Percentiles rank a stretch among this genome's conserved stretches.
These are phyloP conservation scores for Leccinum barrowsii DNA, from an alignment of 768 basidiomycete genomes.

Conservation along the genomic window DNA sequence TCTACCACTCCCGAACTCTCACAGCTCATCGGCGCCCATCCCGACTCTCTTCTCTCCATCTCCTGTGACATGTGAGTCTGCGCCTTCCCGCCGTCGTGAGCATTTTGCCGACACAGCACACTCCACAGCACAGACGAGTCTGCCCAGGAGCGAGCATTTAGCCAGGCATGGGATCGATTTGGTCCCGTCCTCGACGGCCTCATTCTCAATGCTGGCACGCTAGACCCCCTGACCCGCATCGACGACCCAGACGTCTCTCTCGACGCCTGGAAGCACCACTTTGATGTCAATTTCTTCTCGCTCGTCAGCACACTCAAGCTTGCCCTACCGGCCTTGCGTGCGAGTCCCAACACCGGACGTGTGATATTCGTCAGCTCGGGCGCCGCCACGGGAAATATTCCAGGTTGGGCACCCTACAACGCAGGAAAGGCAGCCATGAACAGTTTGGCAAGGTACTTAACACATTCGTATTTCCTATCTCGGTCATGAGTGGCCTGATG, in stretches of 20 bases:
- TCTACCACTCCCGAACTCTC: constrained; percentile 62
- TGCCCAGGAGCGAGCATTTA: constrained; percentile 54
- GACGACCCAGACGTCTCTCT: constrained; percentile 46
- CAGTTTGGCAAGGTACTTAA: constrained; percentile 67
- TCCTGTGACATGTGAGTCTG: constrained; percentile 74
- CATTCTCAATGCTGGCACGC: constrained; percentile 78
- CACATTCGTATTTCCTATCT: constrained; percentile 32
- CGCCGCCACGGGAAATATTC: constrained; percentile 61
- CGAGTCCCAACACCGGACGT: constrained; percentile 53
- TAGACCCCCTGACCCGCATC: constrained; percentile 67
- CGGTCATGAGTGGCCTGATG: constrained; percentile 2
- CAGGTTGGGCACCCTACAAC: constrained; percentile 80
- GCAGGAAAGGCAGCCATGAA: constrained; percentile 90
- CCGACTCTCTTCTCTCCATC: constrained; percentile 45
- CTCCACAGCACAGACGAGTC: constrained; percentile 53
- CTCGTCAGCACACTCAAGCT: constrained; percentile 66
- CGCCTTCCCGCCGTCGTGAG: neutral
- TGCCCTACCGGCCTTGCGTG: constrained; percentile 65
- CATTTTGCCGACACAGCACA: neutral
- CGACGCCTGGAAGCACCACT: constrained; percentile 64
- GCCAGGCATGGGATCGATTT: constrained; percentile 48
- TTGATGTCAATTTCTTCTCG: constrained; percentile 89
- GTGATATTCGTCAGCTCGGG: constrained; percentile 87
- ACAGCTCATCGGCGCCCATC: constrained; percentile 41
- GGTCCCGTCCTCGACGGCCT: constrained; percentile 65